These are phyloP conservation scores for Ophiosphaerella narmari DNA, from an alignment of 2,329 filamentous ascomycete species.

Conservation along the genomic window DNA sequence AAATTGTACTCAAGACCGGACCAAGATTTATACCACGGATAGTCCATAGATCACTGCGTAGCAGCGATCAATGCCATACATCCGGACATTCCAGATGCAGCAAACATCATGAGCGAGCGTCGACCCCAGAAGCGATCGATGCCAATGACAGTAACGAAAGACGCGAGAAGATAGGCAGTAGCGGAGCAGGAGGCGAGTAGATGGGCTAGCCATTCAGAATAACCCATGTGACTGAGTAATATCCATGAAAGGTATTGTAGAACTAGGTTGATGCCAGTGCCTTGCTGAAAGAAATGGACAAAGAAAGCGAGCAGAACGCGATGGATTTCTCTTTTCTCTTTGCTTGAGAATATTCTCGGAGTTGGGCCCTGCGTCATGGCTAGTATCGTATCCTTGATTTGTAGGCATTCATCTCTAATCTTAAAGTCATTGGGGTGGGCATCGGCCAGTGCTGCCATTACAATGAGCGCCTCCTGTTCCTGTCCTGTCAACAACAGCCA, in stretches of 20 bases:
- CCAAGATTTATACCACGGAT: slow-evolving; percentile 18
- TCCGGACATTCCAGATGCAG: slow-evolving; percentile 39
- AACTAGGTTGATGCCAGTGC: slow-evolving; percentile 39
- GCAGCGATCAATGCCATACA: slow-evolving; percentile 41
- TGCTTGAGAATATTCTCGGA: slow-evolving; percentile 30
- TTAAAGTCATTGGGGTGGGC: slow-evolving; percentile 29
- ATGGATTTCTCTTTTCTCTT: slow-evolving; percentile 48
- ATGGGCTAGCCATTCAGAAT: slow-evolving; percentile 48
- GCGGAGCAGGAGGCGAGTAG: slow-evolving; percentile 45
- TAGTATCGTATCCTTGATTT: slow-evolving; percentile 41
- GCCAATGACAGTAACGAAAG: slow-evolving; percentile 43
- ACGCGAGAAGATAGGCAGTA: slow-evolving; percentile 45
- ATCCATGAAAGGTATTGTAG: slow-evolving; percentile 54
- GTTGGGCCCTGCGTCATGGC: slow-evolving; percentile 36
- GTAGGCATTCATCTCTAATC: slow-evolving; percentile 47
- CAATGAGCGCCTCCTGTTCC: slow-evolving; percentile 50
- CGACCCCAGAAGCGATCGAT: slow-evolving; percentile 46
- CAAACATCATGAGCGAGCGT: slow-evolving; percentile 43
- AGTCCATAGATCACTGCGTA: slow-evolving; percentile 30
- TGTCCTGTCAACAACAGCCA: slow-evolving; percentile 63
- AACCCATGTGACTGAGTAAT: slow-evolving; percentile 57
- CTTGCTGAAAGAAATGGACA: slow-evolving; percentile 52
- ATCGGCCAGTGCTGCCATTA: slow-evolving; percentile 40
- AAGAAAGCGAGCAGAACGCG: slow-evolving; percentile 49
- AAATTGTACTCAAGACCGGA: slow-evolving; percentile 58